phyloP scores from a whole-genome alignment of 139 green algal species.

The Chlorella ohadii region DNA sequence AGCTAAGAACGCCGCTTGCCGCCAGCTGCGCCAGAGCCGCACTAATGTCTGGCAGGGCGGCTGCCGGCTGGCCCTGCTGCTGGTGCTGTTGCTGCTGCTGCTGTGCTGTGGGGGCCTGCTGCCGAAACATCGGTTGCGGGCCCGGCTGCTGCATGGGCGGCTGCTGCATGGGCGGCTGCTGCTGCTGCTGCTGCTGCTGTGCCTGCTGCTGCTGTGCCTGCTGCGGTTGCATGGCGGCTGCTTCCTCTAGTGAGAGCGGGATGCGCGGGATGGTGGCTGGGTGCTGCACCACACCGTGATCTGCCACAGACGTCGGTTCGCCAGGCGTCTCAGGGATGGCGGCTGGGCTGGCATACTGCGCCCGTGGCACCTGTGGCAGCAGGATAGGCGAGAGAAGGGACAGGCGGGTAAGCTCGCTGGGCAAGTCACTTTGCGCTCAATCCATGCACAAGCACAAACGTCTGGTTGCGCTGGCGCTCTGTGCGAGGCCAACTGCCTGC shows the following conservation, averaged over 20 bases:
- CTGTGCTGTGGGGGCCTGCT: background rate
- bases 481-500: too few relatives aligned
- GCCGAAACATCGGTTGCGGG: too few relatives aligned
- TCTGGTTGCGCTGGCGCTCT: too few relatives aligned
- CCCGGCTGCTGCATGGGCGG: background rate
- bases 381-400: too few relatives aligned
- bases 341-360: background rate
- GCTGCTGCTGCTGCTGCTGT: background rate
- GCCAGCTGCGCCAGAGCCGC: conserved; percentile 12
- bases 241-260: conserved; percentile 23
- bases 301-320: background rate
- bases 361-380: background rate
- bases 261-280: conserved; percentile 26
- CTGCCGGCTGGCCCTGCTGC: background rate
- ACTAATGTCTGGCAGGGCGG: conserved; percentile 2
- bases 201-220: conserved; percentile 9
- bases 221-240: conserved; percentile 14
- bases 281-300: conserved; percentile 21
- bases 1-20: conserved; percentile 1
- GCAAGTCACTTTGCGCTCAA: too few relatives aligned
- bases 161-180: background rate
- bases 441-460: too few relatives aligned
- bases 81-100: conserved; percentile 18
- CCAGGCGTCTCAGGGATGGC: background rate
- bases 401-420: background rate